These are phyloP conservation scores for Waitea zeae DNA, from an alignment of 1,284 basidiomycete species.

Conservation along the genomic window DNA sequence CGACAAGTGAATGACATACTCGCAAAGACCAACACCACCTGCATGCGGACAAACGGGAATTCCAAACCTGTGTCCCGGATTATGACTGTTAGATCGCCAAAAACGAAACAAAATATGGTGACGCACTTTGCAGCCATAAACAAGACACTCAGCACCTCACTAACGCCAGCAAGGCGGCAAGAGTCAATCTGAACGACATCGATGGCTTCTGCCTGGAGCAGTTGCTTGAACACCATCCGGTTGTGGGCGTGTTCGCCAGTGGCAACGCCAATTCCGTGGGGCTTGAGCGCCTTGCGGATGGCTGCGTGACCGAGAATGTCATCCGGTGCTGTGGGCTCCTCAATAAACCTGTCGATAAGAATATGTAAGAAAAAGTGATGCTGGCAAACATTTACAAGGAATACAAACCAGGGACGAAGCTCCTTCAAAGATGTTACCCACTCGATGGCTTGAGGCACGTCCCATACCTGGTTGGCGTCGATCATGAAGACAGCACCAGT, in stretches of 20 bases:
- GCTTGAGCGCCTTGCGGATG: conserved; percentile 66
- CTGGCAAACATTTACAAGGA: background rate
- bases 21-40: conserved; percentile 88
- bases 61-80: conserved; percentile 35
- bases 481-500: conserved; percentile 93
- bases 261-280: conserved; percentile 80
- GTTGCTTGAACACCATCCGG: conserved; percentile 94
- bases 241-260: conserved; percentile 96
- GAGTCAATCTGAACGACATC: conserved; percentile 96
- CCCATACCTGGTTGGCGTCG: conserved; percentile 96
- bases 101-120: conserved; percentile 2
- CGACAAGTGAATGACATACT: conserved; percentile 79
- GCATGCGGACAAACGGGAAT: conserved; percentile 89
- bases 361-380: background rate
- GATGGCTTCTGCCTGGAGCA: conserved; percentile 84
- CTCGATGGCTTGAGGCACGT: conserved; percentile 83
- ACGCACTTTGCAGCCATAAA: conserved; percentile 82
- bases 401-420: conserved; percentile 73
- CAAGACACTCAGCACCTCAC: conserved; percentile 85
- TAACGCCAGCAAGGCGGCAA: conserved; percentile 83
- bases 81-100: conserved; percentile 1
- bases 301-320: conserved; percentile 78
- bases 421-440: conserved; percentile 71
- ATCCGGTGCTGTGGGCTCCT: conserved; percentile 89
- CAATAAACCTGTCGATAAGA: conserved; percentile 58